Percentiles rank a stretch among this genome's conserved stretches.
Evolutionary conservation across 2,329 filamentous ascomycete species (phyloP).

Genomic region (Ophiognomonia clavigignenti-juglandacearum): DNA sequence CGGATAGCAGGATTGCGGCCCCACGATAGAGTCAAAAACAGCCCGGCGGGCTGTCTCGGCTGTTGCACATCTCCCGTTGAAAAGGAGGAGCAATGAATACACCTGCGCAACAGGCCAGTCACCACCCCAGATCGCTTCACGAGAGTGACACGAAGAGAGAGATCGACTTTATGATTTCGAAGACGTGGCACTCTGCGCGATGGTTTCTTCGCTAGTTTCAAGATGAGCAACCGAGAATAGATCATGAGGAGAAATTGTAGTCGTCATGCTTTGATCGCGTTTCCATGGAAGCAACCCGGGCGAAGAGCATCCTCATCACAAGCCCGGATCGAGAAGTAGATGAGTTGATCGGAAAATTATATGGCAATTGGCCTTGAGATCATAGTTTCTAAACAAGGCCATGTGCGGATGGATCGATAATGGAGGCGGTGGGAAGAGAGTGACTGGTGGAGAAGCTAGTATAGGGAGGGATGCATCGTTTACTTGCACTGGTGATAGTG

Average conservation of each 20-base stretch:
- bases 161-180: background rate
- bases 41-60: background rate
- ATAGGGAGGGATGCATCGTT: background rate
- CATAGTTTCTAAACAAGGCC: background rate
- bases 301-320: background rate
- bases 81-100: too few relatives aligned
- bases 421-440: too few relatives aligned
- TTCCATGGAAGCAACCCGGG: background rate
- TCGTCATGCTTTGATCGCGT: too few relatives aligned
- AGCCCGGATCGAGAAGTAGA: background rate
- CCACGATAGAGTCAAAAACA: background rate
- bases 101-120: too few relatives aligned
- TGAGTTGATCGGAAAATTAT: background rate
- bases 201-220: background rate
- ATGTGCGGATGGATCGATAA: too few relatives aligned
- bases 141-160: background rate
- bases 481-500: background rate
- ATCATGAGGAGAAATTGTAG: background rate
- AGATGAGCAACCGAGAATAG: too few relatives aligned
- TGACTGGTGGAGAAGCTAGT: background rate
- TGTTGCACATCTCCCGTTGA: background rate
- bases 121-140: background rate
- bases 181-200: background rate
- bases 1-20: background rate
- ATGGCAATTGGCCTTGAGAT: background rate